Percentiles rank a stretch among this genome's conserved stretches.
Conservation (phyloP, 441 rosid genomes). For the Eruca vesicaria region DNA sequence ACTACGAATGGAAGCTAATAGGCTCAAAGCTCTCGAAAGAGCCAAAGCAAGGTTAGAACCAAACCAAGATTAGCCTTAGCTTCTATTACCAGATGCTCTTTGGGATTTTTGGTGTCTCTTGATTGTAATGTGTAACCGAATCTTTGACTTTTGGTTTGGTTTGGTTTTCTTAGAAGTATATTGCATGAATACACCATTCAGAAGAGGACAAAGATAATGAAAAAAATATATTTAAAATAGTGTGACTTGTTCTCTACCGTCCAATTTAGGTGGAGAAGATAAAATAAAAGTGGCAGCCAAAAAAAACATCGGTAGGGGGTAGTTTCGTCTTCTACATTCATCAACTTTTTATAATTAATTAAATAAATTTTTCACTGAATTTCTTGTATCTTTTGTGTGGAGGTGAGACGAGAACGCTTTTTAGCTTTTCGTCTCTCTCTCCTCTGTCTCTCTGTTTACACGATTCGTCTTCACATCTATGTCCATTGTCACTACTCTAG, state of each 20-base stretch:
- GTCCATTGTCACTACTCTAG: conserved; percentile 29
- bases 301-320: conserved; percentile 24
- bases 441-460: conserved; percentile 23
- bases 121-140: not conserved
- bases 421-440: conserved; percentile 33
- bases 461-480: conserved; percentile 34
- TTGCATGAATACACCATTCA: not conserved
- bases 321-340: not conserved
- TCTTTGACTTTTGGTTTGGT: not conserved
- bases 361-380: not conserved
- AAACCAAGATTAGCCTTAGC: conserved; percentile 14
- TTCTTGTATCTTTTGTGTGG: conserved; percentile 47
- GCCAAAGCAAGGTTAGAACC: conserved; percentile 61
- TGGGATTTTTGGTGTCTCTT: not conserved
- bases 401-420: conserved; percentile 53
- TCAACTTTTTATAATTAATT: not conserved
- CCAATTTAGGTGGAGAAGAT: conserved; percentile 37
- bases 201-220: conserved; percentile 27
- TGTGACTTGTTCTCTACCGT: conserved; percentile 37
- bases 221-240: not conserved
- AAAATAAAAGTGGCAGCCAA: conserved; percentile 6
- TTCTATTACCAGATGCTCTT: not conserved
- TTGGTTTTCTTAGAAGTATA: not conserved
- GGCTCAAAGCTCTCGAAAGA: conserved; percentile 80
- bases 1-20: conserved; percentile 85